Base-by-base conservation (phyloP, 306 rosid genomes). In the Arachis hypogaea region DNA sequence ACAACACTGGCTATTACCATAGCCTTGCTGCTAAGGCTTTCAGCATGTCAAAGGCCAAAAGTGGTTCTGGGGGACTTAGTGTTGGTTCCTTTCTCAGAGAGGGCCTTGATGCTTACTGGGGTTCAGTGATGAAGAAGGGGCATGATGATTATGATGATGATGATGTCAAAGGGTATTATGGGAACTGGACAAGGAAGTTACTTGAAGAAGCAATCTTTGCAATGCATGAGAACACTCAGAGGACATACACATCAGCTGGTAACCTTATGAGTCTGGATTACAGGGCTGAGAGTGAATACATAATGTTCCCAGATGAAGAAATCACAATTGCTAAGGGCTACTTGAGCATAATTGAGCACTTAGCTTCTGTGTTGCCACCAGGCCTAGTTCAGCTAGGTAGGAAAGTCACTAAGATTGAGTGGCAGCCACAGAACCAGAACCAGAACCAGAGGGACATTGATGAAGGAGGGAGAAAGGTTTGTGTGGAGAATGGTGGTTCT, bases 281-380 rank as follows among this genome's bases (percentile, higher is more conserved):
- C 41, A 63, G 46, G 5, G 89, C 99, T 3, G 99, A 94, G 29
- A 89, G 97, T 22, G 99, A 94, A 76, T 94, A 92, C 75, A 78
- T 44, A 33, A 85, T 94, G 99, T 94, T 90, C 59, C 91, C 96
- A 0, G 99, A 92, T 54, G 79, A 93, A 18, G 98, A 93, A 78
- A 89, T 88, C 81, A 90, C 98, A 36, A 93, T 93, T 73, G 95
- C 97, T 40, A 88, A 83, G 81, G 98, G 98, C 43, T 93, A 93
- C 74, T 81, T 79, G 77, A 87, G 90, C 67, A 72, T 93, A 46
- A 88, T 93, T 76, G 81, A 93, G 44, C 59, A 79, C 5, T 64
- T 93, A 2, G 97, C 97, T 63, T 93, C 97, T 80, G 90, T 82
- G 63, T 63, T 93, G 38, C 98, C 98, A 36, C 83, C 89, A 56